Percentiles rank a stretch among this genome's conserved stretches.
Evolutionary conservation across 768 basidiomycete genomes (phyloP).

Genomic region (Collybiopsis confluens): DNA sequence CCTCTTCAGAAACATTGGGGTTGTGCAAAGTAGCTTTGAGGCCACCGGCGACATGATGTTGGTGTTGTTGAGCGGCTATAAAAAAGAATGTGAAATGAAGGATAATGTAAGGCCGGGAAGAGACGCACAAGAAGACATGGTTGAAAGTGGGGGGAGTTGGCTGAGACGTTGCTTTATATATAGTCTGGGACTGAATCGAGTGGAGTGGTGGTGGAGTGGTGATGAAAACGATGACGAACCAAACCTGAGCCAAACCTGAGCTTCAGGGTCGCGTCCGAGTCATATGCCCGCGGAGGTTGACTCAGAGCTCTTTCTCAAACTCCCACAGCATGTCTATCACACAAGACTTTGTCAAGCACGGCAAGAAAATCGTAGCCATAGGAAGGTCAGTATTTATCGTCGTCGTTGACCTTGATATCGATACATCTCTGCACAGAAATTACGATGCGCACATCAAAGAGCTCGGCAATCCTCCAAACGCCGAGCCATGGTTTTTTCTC

Average conservation of each 20-base stretch:
- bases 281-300: too few species aligned
- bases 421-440: background rate
- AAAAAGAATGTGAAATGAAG: too few species aligned
- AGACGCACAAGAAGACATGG: background rate
- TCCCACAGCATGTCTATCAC: background rate
- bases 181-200: too few species aligned
- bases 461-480: background rate
- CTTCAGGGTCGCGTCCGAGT: too few species aligned
- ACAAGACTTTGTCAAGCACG: background rate
- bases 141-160: background rate
- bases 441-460: conserved; percentile 1
- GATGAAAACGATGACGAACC: too few species aligned
- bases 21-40: conserved; percentile 57
- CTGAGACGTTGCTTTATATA: too few species aligned
- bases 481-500: conserved; percentile 2
- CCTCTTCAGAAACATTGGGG: conserved; percentile 52
- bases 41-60: conserved; percentile 39
- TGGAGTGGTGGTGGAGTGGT: too few species aligned
- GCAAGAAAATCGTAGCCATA: background rate
- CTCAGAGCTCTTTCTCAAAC: too few species aligned
- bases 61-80: conserved; percentile 29
- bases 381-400: background rate
- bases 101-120: too few species aligned
- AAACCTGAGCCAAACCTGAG: too few species aligned
- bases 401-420: background rate